A percentile compares a stretch with the other conserved stretches of the same genome.
These are phyloP conservation scores for Umbelopsis sp. DNA, from an alignment of 371 early-diverging fungal species.

Conservation along the genomic window DNA sequence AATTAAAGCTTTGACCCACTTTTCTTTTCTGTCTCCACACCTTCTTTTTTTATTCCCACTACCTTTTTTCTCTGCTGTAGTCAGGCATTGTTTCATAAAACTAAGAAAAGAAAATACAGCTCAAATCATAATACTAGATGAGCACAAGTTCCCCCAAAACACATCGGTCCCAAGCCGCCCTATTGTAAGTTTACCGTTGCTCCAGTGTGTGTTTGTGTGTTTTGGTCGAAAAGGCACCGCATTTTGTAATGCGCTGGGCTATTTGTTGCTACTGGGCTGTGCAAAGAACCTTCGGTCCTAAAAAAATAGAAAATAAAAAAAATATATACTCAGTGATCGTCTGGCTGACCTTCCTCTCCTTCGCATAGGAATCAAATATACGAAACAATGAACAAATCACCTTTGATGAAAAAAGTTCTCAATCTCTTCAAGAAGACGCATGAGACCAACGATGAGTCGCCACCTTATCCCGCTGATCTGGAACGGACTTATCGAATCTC, in stretches of 20 bases:
- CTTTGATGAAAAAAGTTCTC: slow-evolving; percentile 41
- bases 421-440: slow-evolving; percentile 48
- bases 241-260: background rate
- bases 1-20: no score
- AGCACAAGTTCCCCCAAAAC: slow-evolving; percentile 9
- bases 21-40: background rate
- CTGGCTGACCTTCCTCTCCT: background rate
- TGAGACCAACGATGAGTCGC: slow-evolving; percentile 35
- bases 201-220: background rate
- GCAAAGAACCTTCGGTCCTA: background rate
- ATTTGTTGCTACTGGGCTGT: background rate
- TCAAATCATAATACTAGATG: background rate
- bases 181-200: background rate
- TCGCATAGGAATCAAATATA: slow-evolving; percentile 6
- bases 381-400: slow-evolving; percentile 37
- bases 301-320: background rate
- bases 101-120: background rate
- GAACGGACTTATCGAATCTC: slow-evolving; percentile 45
- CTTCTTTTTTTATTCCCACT: background rate
- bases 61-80: background rate
- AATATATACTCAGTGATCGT: no score
- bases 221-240: no score
- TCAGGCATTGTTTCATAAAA: no score
- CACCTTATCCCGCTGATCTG: slow-evolving; percentile 42
- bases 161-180: slow-evolving; percentile 5